These are phyloP conservation scores for Calonectria pauciramosa DNA, from an alignment of 2,329 filamentous ascomycete species.

Conservation along the genomic window DNA sequence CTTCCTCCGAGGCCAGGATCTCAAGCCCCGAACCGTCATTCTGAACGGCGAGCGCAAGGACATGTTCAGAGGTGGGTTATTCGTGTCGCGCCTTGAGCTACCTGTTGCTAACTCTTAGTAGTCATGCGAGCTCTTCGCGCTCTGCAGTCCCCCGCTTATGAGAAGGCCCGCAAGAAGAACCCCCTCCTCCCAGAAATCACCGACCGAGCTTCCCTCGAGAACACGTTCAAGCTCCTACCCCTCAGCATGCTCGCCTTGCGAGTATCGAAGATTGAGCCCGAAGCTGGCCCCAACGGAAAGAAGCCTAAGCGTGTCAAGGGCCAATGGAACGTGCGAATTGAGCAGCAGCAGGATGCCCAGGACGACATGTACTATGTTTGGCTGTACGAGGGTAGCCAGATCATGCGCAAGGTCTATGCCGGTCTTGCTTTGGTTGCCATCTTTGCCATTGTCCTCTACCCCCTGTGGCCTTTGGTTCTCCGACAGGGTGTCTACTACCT, in stretches of 20 bases:
- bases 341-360: conserved; percentile 91
- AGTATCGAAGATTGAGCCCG: conserved; percentile 80
- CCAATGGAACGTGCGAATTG: conserved; percentile 94
- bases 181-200: conserved; percentile 88
- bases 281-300: conserved; percentile 75
- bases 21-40: conserved; percentile 93
- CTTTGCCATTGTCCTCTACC: conserved; percentile 93
- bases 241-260: conserved; percentile 94
- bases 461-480: conserved; percentile 93
- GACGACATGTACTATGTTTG: conserved; percentile 96
- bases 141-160: conserved; percentile 89
- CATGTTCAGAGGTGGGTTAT: conserved; percentile 87
- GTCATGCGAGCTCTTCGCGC: conserved; percentile 97
- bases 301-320: conserved; percentile 93
- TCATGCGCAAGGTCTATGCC: conserved; percentile 94
- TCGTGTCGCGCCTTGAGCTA: neutral
- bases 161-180: conserved; percentile 91
- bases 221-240: conserved; percentile 94
- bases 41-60: conserved; percentile 97
- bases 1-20: conserved; percentile 85
- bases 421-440: conserved; percentile 85
- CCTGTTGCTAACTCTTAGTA: conserved; percentile 53
- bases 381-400: conserved; percentile 94
- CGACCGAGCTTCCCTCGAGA: conserved; percentile 90
- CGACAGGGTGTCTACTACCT: conserved; percentile 97